These are phyloP conservation scores for Aphanomyces cochlioides DNA, from an alignment of 352 stramenopile species.

Conservation along the genomic window DNA sequence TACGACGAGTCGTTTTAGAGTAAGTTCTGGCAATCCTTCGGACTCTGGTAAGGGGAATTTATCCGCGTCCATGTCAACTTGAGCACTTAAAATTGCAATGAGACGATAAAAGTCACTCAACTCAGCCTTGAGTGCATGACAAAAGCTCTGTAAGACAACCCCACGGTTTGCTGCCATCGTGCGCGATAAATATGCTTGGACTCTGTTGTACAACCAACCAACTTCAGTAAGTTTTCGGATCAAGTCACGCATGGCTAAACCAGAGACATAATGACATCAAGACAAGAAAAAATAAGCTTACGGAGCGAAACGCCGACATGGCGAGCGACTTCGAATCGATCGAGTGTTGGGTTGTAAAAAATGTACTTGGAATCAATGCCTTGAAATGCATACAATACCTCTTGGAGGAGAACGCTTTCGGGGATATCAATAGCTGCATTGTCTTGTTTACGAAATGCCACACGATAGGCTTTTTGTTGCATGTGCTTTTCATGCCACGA, in stretches of 20 bases:
- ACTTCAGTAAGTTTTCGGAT: conserved; percentile 83
- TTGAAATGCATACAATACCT: conserved; percentile 90
- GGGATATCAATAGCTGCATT: conserved; percentile 43
- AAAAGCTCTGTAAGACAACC: conserved; percentile 86
- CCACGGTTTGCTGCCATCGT: conserved; percentile 58
- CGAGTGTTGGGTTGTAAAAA: conserved; percentile 70
- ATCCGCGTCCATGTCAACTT: conserved; percentile 83
- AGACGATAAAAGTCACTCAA: conserved; percentile 91
- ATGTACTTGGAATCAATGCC: conserved; percentile 90
- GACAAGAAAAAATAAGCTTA: conserved; percentile 38
- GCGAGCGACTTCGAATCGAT: conserved; percentile 78
- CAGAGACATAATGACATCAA: background rate
- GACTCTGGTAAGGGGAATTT: conserved; percentile 39
- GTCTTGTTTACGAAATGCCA: conserved; percentile 13
- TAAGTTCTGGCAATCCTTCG: conserved; percentile 52
- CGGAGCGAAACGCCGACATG: conserved; percentile 71
- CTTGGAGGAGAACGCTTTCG: conserved; percentile 86
- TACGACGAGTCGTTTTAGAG: conserved; percentile 83
- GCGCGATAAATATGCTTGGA: conserved; percentile 72
- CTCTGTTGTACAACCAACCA: conserved; percentile 87
- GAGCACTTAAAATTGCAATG: conserved; percentile 87
- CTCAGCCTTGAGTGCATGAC: conserved; percentile 86
- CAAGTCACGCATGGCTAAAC: conserved; percentile 71
- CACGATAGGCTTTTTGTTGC: conserved; percentile 18
- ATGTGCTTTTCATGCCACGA: conserved; percentile 16